Conservation (phyloP, 306 rosid genomes). For the Begonia fuchsioides region DNA sequence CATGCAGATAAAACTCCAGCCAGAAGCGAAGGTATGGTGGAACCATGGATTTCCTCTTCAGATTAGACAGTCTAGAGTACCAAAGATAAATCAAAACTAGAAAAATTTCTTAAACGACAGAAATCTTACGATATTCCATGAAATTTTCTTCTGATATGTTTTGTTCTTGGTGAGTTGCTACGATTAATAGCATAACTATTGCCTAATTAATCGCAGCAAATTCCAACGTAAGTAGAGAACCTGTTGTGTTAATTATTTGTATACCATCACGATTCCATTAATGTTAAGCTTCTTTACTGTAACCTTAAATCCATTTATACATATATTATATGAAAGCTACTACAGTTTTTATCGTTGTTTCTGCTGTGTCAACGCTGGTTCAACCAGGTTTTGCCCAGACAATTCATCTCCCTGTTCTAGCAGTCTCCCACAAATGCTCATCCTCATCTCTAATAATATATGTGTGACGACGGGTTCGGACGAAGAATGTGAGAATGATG, state of each 20-base stretch:
- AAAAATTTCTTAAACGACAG: constrained; percentile 1
- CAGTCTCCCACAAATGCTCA: too few species aligned
- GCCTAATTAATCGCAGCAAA: too few species aligned
- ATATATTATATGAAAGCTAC: too few species aligned
- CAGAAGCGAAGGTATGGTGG: constrained; percentile 80
- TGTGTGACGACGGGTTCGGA: too few species aligned
- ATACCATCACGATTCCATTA: too few species aligned
- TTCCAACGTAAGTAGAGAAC: too few species aligned
- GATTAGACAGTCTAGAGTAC: constrained; percentile 18
- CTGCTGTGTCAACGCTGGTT: neutral
- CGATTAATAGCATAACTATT: neutral
- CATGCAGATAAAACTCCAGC: constrained; percentile 39
- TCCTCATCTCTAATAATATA: too few species aligned
- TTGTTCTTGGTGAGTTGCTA: constrained; percentile 5
- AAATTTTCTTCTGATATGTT: neutral
- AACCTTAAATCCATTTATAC: too few species aligned
- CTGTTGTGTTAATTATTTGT: neutral
- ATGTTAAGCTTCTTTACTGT: too few species aligned
- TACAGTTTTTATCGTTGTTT: too few species aligned
- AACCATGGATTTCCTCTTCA: constrained; percentile 95
- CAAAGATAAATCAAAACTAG: constrained; percentile 1
- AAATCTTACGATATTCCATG: neutral
- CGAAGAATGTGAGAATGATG: too few species aligned
- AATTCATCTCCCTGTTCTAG: too few species aligned
- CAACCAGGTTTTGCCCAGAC: neutral